Conservation (phyloP, 805 yeast genomes). For the Komagataella phaffii region DNA sequence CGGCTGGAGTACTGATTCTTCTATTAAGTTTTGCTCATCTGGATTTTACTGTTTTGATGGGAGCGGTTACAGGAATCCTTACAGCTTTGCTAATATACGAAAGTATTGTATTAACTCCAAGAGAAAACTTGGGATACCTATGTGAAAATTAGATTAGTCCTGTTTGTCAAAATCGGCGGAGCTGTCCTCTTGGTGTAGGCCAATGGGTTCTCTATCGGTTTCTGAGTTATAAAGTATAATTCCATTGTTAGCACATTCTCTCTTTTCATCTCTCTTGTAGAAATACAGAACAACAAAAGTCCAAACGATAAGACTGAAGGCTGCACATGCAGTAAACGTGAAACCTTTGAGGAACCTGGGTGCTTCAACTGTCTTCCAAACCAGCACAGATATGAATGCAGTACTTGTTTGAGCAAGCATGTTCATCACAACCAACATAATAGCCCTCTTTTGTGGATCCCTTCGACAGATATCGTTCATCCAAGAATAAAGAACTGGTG, state of each 20-base stretch:
- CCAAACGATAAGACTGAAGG: conserved; percentile 19
- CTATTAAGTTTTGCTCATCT: conserved; percentile 6
- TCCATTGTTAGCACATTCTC: conserved; percentile 31
- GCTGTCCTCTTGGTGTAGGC: neutral
- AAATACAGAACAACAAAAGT: conserved; percentile 13
- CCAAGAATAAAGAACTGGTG: conserved; percentile 48
- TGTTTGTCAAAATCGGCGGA: neutral
- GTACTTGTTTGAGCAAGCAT: conserved; percentile 27
- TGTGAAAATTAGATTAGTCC: neutral
- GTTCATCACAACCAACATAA: conserved; percentile 42
- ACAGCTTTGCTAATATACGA: conserved; percentile 6
- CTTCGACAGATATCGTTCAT: conserved; percentile 44
- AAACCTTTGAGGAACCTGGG: conserved; percentile 42
- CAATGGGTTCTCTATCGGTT: conserved; percentile 1
- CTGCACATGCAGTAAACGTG: conserved; percentile 30
- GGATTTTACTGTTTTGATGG: conserved; percentile 6
- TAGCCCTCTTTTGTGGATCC: conserved; percentile 41
- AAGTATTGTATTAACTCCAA: conserved; percentile 1
- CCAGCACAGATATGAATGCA: conserved; percentile 25
- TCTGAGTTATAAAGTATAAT: conserved; percentile 29
- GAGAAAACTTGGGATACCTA: neutral
- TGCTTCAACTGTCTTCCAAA: conserved; percentile 38
- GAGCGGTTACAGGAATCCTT: conserved; percentile 4
- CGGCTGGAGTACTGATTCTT: conserved; percentile 4
- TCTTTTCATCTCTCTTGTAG: conserved; percentile 39